Percentiles rank a stretch among this genome's conserved stretches.
phyloP scores from a whole-genome alignment of 495 filamentous ascomycete species.

The Penicillium coprophilum region DNA sequence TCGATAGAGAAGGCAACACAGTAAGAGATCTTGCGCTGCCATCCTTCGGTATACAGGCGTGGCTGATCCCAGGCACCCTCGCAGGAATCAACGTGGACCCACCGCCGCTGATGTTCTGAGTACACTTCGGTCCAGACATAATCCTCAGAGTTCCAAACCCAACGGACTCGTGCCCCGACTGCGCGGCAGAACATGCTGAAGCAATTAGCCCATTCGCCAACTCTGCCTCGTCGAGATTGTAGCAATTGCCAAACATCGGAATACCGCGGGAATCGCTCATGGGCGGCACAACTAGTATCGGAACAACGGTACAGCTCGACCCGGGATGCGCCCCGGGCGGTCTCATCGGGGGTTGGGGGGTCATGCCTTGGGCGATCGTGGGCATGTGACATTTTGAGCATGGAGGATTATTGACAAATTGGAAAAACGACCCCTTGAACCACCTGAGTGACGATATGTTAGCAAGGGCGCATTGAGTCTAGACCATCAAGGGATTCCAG shows the following conservation, averaged over 20 bases:
- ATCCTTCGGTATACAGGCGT: constrained; percentile 87
- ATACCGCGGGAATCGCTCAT: constrained; percentile 91
- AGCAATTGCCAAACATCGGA: constrained; percentile 93
- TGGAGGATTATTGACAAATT: constrained; percentile 92
- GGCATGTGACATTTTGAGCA: constrained; percentile 78
- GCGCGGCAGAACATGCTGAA: constrained; percentile 98
- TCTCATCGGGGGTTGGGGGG: constrained; percentile 85
- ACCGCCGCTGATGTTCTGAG: constrained; percentile 87
- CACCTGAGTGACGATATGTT: constrained; percentile 57
- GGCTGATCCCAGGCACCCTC: constrained; percentile 97
- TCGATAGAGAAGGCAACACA: constrained; percentile 96
- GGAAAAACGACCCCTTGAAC: constrained; percentile 94
- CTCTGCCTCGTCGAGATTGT: constrained; percentile 78
- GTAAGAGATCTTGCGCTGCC: constrained; percentile 93
- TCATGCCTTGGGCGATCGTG: constrained; percentile 79
- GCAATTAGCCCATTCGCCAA: constrained; percentile 97
- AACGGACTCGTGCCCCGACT: constrained; percentile 84
- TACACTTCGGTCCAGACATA: constrained; percentile 98
- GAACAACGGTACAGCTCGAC: constrained; percentile 92
- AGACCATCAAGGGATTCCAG: constrained; percentile 12
- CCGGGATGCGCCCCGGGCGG: constrained; percentile 76
- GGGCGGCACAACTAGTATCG: constrained; percentile 62
- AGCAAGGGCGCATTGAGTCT: constrained; percentile 18
- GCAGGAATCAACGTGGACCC: constrained; percentile 96
- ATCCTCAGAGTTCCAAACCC: constrained; percentile 99